Evolutionary conservation across 768 basidiomycete genomes (phyloP), one percentile per base, ranked within the genome.

Genomic region (Boletus subparvulus): DNA sequence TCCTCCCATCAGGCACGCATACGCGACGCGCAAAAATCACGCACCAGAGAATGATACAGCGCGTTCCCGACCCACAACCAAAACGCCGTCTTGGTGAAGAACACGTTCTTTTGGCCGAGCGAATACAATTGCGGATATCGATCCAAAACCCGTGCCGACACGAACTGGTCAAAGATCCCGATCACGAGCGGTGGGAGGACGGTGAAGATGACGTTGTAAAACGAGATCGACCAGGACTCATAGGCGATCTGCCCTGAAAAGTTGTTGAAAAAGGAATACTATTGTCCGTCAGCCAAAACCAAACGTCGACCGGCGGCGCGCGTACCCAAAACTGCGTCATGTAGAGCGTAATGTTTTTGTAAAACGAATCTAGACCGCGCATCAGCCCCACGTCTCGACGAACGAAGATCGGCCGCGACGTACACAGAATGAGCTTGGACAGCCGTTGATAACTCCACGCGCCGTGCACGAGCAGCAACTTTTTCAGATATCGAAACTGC

Each of bases 241-340:
- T 94, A 95, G 49, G 94, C 91, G 59, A 98, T 95, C 72, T 98
- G 97, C 19, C 97, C 97, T 1, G 97, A 99, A 77, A 97, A 98
- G 66, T 96, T 97, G 80, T 98, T 99, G 83, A 95, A 92, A 80
- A 98, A 96, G 11, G 97, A 97, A 73, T 85, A 99, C 96, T 98
- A 48, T n/a, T 28, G 12, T 8, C 5, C 12, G 43, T 65, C 50
- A 62, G 55, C 21, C 13, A 2, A 2, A 41, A 43, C 24, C n/a
- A 26, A 35, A 7, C 19, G n/a, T 16, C 17, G 6, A 39, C 37
- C 36, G 12, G 36, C 16, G 4, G 6, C 8, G 26, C 28, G 59
- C 82, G 24, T 73, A 94, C 95, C 94, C 95, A 98, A 72, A 98
- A 98, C 60, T 96, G 92, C 24, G 94, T 97, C 92, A 99, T 93